Evolutionary conservation across 495 filamentous ascomycete genomes (phyloP).

Genomic region (Aspergillus sclerotioniger): DNA sequence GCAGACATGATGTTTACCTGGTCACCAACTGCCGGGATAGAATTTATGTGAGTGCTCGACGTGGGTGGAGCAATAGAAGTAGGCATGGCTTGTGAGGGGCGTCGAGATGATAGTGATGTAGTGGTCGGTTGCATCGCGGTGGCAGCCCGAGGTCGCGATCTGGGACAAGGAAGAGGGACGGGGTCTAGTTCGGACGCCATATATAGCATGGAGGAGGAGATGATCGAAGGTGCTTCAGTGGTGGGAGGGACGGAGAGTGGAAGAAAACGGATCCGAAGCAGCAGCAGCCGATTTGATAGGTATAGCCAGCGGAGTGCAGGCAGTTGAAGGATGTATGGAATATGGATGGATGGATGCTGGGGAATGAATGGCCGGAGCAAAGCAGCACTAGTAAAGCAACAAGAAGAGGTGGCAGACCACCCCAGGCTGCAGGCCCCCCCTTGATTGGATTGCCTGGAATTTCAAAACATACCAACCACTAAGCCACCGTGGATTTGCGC

Average conservation of each 20-base stretch:
- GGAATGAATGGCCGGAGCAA: background rate
- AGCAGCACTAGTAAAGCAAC: background rate
- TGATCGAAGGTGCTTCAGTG: background rate
- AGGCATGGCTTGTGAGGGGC: slow-evolving; percentile 46
- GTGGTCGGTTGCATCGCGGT: slow-evolving; percentile 51
- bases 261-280: background rate
- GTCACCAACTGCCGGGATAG: slow-evolving; percentile 38
- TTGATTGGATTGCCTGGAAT: background rate
- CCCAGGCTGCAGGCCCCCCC: too few relatives aligned
- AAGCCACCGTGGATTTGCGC: background rate
- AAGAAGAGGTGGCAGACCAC: too few relatives aligned
- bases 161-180: slow-evolving; percentile 51
- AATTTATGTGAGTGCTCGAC: slow-evolving; percentile 27
- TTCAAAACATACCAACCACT: background rate
- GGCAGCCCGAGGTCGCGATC: slow-evolving; percentile 45
- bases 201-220: background rate
- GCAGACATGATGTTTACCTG: slow-evolving; percentile 58
- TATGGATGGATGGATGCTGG: background rate
- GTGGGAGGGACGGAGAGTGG: background rate
- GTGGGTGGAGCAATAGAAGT: slow-evolving; percentile 43
- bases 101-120: slow-evolving; percentile 40
- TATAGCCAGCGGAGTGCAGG: background rate
- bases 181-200: slow-evolving; percentile 66
- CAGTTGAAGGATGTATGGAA: background rate
- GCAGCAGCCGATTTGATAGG: background rate